Base-by-base conservation (phyloP, 2,329 filamentous ascomycete species). In the Myriosclerotinia scirpicola region DNA sequence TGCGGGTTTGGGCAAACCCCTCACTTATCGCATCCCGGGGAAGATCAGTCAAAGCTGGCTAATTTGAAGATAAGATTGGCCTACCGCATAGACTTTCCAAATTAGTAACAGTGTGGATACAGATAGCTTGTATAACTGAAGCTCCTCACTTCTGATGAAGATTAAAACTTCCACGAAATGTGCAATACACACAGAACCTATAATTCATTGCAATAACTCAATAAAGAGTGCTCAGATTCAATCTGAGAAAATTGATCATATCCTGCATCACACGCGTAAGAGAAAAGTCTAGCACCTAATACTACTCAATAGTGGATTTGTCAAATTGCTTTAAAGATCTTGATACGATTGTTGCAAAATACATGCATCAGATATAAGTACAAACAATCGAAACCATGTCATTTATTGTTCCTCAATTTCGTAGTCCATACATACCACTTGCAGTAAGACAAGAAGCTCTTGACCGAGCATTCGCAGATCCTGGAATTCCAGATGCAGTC, bases 401-500 rank as follows among this genome's bases (percentile, higher is more conserved):
- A n/a, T 63, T 63, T 22, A 42, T 63, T 2, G 48, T 54, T 5
- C 6, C 15, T 11, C 60, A 63, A 20, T 40, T 63, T 30, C n/a
- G 46, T 30, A 63, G 48, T 40, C 36, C 60, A 15, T n/a, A 54
- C 22, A 54, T 63, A 40, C 46, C 60, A 54, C 60, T 30, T 9
- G 5, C 34, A 30, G n/a, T 8, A 30, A 63, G 60, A 42, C 60
- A 63, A 34, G 46, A 63, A 36, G 60, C 60, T n/a, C 60, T 63
- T 11, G 48, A 63, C 8, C 34, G 60, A 30, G 60, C 5, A 54
- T 63, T 53, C 20, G 22, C 48, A 5, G 60, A 63, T 30, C 60
- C 60, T 30, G 60, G 60, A n/a, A 63, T 63, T 30, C 60, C 60
- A 30, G 48, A 54, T 40, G 46, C n/a, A 30, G 1, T 22, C 6